These are phyloP conservation scores for Triticum urartu DNA, from an alignment of 176 grass and related monocot genomes.

Conservation along the genomic window DNA sequence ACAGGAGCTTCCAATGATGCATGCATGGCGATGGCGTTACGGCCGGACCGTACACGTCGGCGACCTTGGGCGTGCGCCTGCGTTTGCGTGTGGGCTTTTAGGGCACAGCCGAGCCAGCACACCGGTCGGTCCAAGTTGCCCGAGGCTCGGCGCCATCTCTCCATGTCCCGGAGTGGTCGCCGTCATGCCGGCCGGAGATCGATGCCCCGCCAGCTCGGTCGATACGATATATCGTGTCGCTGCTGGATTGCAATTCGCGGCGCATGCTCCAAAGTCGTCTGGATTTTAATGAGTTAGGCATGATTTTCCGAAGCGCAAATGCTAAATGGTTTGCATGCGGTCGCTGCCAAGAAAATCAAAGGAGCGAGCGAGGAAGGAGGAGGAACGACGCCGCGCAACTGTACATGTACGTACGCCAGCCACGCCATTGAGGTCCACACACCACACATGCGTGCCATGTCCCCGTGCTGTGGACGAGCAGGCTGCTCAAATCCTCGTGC, in stretches of 20 bases:
- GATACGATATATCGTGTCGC: neutral
- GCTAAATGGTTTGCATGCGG: too few species aligned
- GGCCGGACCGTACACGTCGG: conserved; percentile 24
- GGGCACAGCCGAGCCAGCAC: neutral
- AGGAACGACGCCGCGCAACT: neutral
- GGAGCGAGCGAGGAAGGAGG: neutral
- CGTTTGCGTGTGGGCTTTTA: neutral
- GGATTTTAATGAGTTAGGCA: too few species aligned
- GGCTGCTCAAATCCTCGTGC: neutral
- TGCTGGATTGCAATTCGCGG: neutral
- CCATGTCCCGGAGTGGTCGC: conserved; percentile 4
- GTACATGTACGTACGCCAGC: neutral
- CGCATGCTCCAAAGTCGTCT: neutral
- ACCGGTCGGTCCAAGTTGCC: neutral
- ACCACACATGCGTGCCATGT: conserved; percentile 1
- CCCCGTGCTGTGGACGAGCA: neutral
- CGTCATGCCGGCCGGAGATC: neutral
- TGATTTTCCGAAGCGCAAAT: too few species aligned
- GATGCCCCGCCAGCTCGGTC: neutral
- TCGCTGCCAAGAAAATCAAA: neutral
- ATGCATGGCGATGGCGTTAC: neutral
- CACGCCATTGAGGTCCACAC: neutral
- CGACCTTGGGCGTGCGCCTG: neutral
- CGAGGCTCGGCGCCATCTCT: conserved; percentile 7
- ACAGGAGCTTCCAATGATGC: conserved; percentile 2